Percentiles rank a stretch among this genome's conserved stretches.
These are phyloP conservation scores for Malassezia restricta DNA, from an alignment of 1,284 basidiomycete species.

Conservation along the genomic window DNA sequence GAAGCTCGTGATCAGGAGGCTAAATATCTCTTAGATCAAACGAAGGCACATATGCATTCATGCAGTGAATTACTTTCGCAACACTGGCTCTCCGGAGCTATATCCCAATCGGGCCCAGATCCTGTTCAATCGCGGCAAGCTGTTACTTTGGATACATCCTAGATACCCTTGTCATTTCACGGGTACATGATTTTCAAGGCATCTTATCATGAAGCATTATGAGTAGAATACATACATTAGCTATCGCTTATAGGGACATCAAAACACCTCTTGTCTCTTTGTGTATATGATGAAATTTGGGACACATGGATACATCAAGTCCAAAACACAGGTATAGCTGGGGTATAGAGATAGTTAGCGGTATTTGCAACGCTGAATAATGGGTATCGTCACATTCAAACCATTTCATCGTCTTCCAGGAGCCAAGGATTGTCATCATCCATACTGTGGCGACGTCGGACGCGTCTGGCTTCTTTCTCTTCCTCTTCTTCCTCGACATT, in stretches of 20 bases:
- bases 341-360: too few species aligned
- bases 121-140: not conserved
- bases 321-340: too few species aligned
- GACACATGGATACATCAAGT: too few species aligned
- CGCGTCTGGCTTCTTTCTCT: not conserved
- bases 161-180: too few species aligned
- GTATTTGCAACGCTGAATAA: too few species aligned
- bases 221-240: not conserved
- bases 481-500: not conserved
- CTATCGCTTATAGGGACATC: not conserved
- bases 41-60: not conserved
- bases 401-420: too few species aligned
- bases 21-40: conserved; percentile 10
- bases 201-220: not conserved
- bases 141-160: not conserved
- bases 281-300: too few species aligned
- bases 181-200: too few species aligned
- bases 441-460: conserved; percentile 1
- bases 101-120: not conserved
- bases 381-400: too few species aligned
- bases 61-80: conserved; percentile 3
- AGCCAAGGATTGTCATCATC: conserved; percentile 4
- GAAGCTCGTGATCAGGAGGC: conserved; percentile 28
- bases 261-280: too few species aligned
- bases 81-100: conserved; percentile 5